Percentiles rank a stretch among this genome's conserved stretches.
phyloP scores from a whole-genome alignment of 305 asterid species.

The Fraxinus sp. region DNA sequence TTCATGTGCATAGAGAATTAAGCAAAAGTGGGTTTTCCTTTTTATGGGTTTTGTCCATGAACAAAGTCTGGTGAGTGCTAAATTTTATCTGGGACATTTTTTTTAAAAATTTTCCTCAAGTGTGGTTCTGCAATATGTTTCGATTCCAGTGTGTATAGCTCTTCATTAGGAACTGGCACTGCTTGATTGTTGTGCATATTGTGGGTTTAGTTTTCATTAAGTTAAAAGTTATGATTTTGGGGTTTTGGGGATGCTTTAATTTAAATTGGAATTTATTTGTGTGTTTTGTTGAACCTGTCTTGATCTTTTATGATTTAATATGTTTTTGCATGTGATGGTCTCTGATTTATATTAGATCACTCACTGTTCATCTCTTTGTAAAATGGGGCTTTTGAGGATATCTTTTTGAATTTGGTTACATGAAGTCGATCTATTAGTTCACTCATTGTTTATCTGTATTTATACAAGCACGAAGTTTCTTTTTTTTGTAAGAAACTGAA shows the following conservation, averaged over 20 bases:
- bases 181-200: conserved; percentile 34
- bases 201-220: conserved; percentile 23
- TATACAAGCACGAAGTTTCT: not conserved
- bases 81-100: conserved; percentile 31
- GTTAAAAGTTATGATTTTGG: conserved; percentile 30
- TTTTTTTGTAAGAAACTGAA: not conserved
- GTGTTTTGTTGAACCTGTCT: conserved; percentile 12
- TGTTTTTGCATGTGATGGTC: conserved; percentile 27
- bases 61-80: conserved; percentile 47
- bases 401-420: not conserved
- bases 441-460: not conserved
- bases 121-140: conserved; percentile 41
- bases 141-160: conserved; percentile 35
- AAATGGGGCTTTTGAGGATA: not conserved
- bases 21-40: conserved; percentile 31
- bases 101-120: too few relatives aligned
- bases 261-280: conserved; percentile 25
- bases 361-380: conserved; percentile 19
- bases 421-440: not conserved
- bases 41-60: conserved; percentile 40
- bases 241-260: conserved; percentile 15
- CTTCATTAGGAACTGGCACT: conserved; percentile 32
- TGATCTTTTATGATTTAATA: conserved; percentile 21
- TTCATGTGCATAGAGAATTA: conserved; percentile 22
- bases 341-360: conserved; percentile 16